Evolutionary conservation across 371 early-diverging fungal species (phyloP), one percentile per base, ranked within the genome.

Genomic region (Sanchytrium tribonematis): DNA sequence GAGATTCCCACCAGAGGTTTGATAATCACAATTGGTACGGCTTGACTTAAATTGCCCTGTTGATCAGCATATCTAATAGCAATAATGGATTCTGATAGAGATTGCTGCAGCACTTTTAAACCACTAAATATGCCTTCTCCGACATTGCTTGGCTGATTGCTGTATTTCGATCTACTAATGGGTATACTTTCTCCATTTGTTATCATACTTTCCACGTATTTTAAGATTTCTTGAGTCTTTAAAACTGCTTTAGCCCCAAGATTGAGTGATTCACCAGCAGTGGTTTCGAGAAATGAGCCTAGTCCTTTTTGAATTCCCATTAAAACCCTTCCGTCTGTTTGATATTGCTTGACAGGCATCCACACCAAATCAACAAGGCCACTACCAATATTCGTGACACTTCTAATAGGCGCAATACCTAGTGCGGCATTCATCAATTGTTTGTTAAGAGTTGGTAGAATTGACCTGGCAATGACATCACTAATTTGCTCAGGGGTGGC

Each of bases 1-100:
- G 93, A 86, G 0, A 91, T 84, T 0, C 96, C 95, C 73, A 95
- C 91, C 86, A 93, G 89, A 0, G 97, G 94, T 74, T 87, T 87
- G 30, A 96, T 79, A n/a, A 93, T 87, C 0, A 92, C 91, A 1
- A 90, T 85, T 0, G 95, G 95, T 22, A 94, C 90, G 1, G 95
- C 91, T 17, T 86, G 48, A 22, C 12, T 12, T 22, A 48, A 48
- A 48, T 48, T 48, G 22, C 48, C 48, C 22, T 48, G 48, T 22
- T 48, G 48, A 48, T 48, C 48, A 12, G 48, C 48, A 48, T 48
- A 48, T 48, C 22, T 48, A 48, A 48, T 48, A 12, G 48, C 48
- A 12, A 48, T 48, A 48, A 48, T 48, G 22, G 48, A 48, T 12
- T 48, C 48, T 48, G 48, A 48, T 12, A 48, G 48, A 48, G 48